Conservation (phyloP, 2,329 filamentous ascomycete species). For the Lecanosticta acicola region DNA sequence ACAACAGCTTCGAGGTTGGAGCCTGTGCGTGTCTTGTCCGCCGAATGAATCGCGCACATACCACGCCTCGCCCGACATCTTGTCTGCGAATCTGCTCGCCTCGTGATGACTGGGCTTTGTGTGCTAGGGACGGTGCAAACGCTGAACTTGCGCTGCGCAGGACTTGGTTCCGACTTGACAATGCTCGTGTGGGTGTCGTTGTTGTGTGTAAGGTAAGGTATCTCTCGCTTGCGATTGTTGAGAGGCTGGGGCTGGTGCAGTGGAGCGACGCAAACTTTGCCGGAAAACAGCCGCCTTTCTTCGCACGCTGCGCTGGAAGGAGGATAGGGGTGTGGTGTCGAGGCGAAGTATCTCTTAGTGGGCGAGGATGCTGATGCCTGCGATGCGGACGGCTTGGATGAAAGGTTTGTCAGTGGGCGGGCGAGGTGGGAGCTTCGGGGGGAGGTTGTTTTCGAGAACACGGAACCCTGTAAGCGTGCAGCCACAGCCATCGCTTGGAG, state of each 20-base stretch:
- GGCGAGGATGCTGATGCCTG: no score
- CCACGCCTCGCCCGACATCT: constrained; percentile 38
- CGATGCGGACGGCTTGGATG: not conserved
- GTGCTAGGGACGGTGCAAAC: not conserved
- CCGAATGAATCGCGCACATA: constrained; percentile 14
- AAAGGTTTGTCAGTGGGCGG: not conserved
- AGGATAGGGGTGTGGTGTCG: no score
- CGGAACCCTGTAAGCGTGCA: not conserved
- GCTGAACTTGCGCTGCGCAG: not conserved
- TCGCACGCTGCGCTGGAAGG: no score
- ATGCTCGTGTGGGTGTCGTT: not conserved
- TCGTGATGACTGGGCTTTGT: not conserved
- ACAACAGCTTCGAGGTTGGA: constrained; percentile 1
- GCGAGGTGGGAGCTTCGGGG: not conserved
- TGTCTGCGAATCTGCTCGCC: constrained; percentile 11
- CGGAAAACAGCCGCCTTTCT: no score
- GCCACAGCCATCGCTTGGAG: not conserved
- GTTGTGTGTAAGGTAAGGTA: no score
- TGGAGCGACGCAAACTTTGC: not conserved
- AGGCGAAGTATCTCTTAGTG: no score
- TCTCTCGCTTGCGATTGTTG: constrained; percentile 2
- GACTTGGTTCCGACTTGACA: not conserved
- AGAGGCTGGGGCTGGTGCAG: no score
- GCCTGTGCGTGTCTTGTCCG: constrained; percentile 2
- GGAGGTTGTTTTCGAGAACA: not conserved